phyloP scores from a whole-genome alignment of 352 stramenopile species.

The Globisporangium viniferum region DNA sequence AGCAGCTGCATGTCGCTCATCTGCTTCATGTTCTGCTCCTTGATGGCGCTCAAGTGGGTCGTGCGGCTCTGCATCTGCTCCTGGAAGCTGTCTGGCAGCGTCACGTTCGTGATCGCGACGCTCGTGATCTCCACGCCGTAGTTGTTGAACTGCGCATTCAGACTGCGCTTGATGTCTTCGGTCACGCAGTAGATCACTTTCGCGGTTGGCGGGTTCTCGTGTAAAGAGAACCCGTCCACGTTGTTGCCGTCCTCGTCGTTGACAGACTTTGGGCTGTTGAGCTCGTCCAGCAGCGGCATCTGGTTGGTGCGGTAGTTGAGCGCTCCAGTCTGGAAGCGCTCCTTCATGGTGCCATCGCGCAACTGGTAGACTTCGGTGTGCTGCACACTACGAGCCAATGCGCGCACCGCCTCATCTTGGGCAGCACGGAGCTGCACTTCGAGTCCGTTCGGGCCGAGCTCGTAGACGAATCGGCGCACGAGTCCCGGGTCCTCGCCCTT shows the following conservation, averaged over 20 bases:
- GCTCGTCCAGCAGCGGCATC: slow-evolving; percentile 23
- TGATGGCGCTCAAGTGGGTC: slow-evolving; percentile 60
- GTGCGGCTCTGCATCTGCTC: slow-evolving; percentile 68
- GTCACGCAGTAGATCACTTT: slow-evolving; percentile 47
- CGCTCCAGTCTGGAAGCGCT: slow-evolving; percentile 33
- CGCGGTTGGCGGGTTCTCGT: slow-evolving; percentile 15
- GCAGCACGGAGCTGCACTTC: slow-evolving; percentile 81
- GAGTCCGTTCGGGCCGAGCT: slow-evolving; percentile 79
- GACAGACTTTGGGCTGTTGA: no score
- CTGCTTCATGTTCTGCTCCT: slow-evolving; percentile 80
- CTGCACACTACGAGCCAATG: slow-evolving; percentile 76
- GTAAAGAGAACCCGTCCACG: no score
- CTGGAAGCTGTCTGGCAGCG: slow-evolving; percentile 54
- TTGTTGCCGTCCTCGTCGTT: no score
- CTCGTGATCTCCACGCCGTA: slow-evolving; percentile 72
- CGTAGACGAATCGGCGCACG: slow-evolving; percentile 89
- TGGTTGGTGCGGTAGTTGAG: no score
- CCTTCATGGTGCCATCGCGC: slow-evolving; percentile 65
- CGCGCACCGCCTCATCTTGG: slow-evolving; percentile 80
- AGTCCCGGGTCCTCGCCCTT: slow-evolving; percentile 81
- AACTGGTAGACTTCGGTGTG: slow-evolving; percentile 88
- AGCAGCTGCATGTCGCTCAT: slow-evolving; percentile 76
- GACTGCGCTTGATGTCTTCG: slow-evolving; percentile 57
- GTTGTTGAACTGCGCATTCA: slow-evolving; percentile 71
- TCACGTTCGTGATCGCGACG: slow-evolving; percentile 68